Base-by-base conservation (phyloP, 257 asterid species). In the Rehmannia glutinosa region DNA sequence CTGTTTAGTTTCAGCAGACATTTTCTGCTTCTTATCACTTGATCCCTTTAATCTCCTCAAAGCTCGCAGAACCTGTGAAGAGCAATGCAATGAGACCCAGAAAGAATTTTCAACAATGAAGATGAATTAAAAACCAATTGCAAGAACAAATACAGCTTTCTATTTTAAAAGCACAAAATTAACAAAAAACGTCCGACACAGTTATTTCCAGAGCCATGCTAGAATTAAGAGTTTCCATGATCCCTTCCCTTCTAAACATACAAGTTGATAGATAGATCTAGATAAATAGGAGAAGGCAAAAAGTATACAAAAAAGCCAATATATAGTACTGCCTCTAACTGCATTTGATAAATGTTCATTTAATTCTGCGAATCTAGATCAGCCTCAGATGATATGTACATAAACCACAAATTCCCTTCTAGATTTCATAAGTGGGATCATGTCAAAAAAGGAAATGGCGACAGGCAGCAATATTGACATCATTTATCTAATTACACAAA, bases 21-120 rank as follows among this genome's bases (percentile, higher is more conserved):
- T 94, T 76, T 91, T 94, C 69, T 83, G 91, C 83, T 86, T 91
- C 81, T 78, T 88, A 74, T 85, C 83, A 67, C 83, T 80, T 56
- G 99, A 82, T 32, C 99, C 99, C 80, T 88, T 94, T 74, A 94
- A 75, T 82, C 99, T 94, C 82, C 92, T 87, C 82, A 94, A 79
- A 73, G 89, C 98, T 77, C 80, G 91, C 76, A 91, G 72, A 74
- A 94, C 96, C 99, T 94, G 77, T 54, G 15, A 30, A 68, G 43
- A 75, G 53, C 28, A 55, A 59, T 27, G n/a, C 41, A 67, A 20
- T 32, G 47, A 73, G 74, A 38, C 62, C 39, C 49, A 38, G 33
- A 55, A 47, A 11, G 20, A 70, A 25, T 28, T 49, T 46, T 13
- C 12, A 27, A 30, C 21, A 16, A 68, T 30, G 49, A 23, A 46